Percentiles rank a stretch among this genome's conserved stretches.
Conservation (phyloP, 2,329 filamentous ascomycete genomes). For the Fusarium sp. region DNA sequence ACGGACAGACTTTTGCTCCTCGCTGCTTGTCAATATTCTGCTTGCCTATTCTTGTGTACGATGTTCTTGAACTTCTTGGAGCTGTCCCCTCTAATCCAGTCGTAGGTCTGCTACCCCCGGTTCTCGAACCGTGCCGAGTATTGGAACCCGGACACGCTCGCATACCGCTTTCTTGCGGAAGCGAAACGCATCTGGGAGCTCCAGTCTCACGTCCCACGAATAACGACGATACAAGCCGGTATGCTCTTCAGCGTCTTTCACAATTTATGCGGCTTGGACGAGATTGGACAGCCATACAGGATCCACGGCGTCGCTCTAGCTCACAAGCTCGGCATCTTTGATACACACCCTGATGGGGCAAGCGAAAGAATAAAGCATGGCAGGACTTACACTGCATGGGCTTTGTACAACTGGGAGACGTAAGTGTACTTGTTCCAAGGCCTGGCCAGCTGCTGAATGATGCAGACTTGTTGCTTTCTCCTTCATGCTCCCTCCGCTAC, state of each 20-base stretch:
- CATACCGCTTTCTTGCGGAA: slow-evolving; percentile 57
- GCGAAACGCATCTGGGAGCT: slow-evolving; percentile 58
- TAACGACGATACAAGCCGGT: slow-evolving; percentile 57
- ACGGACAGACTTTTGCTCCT: slow-evolving; percentile 55
- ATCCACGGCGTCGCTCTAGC: slow-evolving; percentile 54
- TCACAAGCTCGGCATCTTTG: slow-evolving; percentile 52
- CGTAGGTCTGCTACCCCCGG: slow-evolving; percentile 50
- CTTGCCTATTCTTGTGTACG: slow-evolving; percentile 57
- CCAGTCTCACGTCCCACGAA: slow-evolving; percentile 44
- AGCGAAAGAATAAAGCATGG: slow-evolving; percentile 41
- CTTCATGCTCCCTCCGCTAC: slow-evolving; percentile 47
- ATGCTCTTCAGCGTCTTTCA: slow-evolving; percentile 52
- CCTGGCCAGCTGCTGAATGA: neutral
- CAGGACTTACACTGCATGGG: slow-evolving; percentile 53
- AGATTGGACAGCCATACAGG: slow-evolving; percentile 55
- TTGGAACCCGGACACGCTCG: slow-evolving; percentile 55
- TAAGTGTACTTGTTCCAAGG: slow-evolving; percentile 17
- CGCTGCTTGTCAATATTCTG: slow-evolving; percentile 57
- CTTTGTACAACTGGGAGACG: slow-evolving; percentile 55
- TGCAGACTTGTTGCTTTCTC: slow-evolving; percentile 45
- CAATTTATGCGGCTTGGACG: slow-evolving; percentile 55
- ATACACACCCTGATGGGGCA: slow-evolving; percentile 15
- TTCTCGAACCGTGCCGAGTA: slow-evolving; percentile 52
- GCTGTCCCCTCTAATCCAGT: neutral
- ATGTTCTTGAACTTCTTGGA: neutral